Conservation (phyloP, 2,329 filamentous ascomycete species). For the Ophiostoma himal-ulmi region DNA sequence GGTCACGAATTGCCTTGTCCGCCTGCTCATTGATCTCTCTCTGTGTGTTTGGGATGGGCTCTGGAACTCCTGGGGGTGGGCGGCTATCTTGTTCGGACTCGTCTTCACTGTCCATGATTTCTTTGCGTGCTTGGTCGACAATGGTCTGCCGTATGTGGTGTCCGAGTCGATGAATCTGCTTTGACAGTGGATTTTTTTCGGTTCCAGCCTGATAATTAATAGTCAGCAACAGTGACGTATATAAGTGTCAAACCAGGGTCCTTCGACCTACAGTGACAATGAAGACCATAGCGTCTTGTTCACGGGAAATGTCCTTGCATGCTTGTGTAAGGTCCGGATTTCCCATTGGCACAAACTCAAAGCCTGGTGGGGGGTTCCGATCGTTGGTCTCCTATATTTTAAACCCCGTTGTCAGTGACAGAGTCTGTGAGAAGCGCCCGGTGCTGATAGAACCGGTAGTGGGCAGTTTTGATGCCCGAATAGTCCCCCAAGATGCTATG, state of each 20-base stretch:
- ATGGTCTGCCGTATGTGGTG: conserved; percentile 56
- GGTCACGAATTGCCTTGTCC: conserved; percentile 55
- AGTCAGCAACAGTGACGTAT: not conserved
- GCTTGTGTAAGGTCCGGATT: conserved; percentile 54
- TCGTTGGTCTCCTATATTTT: conserved; percentile 46
- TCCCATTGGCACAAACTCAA: conserved; percentile 57
- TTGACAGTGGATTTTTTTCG: conserved; percentile 31
- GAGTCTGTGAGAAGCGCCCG: not conserved
- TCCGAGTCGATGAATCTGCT: conserved; percentile 54
- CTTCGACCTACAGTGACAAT: conserved; percentile 55
- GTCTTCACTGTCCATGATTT: conserved; percentile 30
- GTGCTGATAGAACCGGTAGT: not conserved
- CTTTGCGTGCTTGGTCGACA: conserved; percentile 48
- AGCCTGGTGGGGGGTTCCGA: conserved; percentile 52
- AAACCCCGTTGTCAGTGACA: not conserved
- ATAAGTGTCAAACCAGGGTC: not conserved
- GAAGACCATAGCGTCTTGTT: conserved; percentile 58
- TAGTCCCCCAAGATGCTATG: not conserved
- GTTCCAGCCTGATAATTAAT: not conserved
- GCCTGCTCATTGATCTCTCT: conserved; percentile 57
- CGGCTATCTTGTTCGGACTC: conserved; percentile 24
- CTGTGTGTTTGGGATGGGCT: conserved; percentile 56
- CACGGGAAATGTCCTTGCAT: conserved; percentile 61
- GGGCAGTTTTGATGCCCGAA: not conserved
- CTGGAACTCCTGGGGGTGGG: conserved; percentile 36